phyloP scores from a whole-genome alignment of 192 early-diverging fungal genomes.

The Funneliformis mosseae region DNA sequence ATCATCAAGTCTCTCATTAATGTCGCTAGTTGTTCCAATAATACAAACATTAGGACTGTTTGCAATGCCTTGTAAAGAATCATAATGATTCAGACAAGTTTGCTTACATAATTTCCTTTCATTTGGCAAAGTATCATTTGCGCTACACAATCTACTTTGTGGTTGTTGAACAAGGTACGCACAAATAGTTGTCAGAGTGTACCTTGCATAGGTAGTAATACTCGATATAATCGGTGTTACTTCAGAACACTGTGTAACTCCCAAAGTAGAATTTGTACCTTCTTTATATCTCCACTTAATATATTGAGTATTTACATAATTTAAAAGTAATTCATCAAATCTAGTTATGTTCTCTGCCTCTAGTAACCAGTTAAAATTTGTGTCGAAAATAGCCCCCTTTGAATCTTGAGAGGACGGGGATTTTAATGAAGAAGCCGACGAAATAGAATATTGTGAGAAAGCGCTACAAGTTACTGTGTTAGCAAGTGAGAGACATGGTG shows the following conservation, averaged over 20 bases:
- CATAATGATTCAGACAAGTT: not conserved
- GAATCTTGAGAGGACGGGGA: not conserved
- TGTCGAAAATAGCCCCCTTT: not conserved
- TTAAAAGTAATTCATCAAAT: slow-evolving; percentile 13
- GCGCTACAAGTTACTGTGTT: not conserved
- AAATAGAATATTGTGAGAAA: slow-evolving; percentile 9
- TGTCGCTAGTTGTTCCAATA: not conserved
- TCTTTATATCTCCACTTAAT: not conserved
- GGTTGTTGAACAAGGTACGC: slow-evolving; percentile 12
- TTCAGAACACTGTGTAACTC: not conserved
- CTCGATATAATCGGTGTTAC: not conserved
- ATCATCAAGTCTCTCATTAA: not conserved
- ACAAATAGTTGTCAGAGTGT: slow-evolving; percentile 15
- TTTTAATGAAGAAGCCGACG: not conserved
- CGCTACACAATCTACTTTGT: not conserved
- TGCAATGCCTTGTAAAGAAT: not conserved
- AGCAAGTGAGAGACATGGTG: slow-evolving; percentile 19
- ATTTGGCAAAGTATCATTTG: not conserved
- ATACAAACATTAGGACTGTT: not conserved
- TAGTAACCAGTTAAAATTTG: not conserved
- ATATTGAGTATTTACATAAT: slow-evolving; percentile 25
- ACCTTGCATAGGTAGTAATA: not conserved
- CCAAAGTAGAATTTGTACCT: not conserved
- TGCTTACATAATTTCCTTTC: not conserved
- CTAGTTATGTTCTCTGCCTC: not conserved